Evolutionary conservation across 305 asterid genomes (phyloP).

Genomic region (Ilex paraguariensis): DNA sequence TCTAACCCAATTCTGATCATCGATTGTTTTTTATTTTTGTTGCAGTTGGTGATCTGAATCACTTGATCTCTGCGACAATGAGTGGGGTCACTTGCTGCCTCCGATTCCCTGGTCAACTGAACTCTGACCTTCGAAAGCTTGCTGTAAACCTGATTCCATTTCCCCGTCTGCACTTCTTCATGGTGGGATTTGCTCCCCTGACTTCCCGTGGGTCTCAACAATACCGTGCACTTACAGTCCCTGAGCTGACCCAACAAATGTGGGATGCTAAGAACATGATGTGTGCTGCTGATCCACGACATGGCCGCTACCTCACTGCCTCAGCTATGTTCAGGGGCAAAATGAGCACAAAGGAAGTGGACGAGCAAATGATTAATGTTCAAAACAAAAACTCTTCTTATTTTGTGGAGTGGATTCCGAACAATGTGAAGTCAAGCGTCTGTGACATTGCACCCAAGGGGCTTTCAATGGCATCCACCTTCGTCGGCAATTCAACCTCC

Average conservation of each 20-base stretch:
- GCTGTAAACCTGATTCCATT: too few species aligned
- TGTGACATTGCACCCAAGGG: slow-evolving; percentile 24
- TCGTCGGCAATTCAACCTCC: slow-evolving; percentile 18
- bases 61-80: slow-evolving; percentile 25
- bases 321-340: too few species aligned
- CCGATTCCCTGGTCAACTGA: slow-evolving; percentile 25
- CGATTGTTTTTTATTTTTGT: background rate
- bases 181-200: too few species aligned
- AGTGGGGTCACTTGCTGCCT: slow-evolving; percentile 27
- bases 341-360: too few species aligned
- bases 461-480: slow-evolving; percentile 26
- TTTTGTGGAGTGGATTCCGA: slow-evolving; percentile 4
- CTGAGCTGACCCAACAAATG: too few species aligned
- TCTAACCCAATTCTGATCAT: too few species aligned
- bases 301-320: too few species aligned
- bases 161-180: too few species aligned
- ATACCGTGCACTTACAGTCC: too few species aligned
- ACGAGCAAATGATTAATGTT: slow-evolving; percentile 3
- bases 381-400: slow-evolving; percentile 21
- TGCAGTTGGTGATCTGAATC: slow-evolving; percentile 23
- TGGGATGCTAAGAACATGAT: too few species aligned
- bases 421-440: slow-evolving; percentile 24
- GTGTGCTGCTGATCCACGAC: too few species aligned
- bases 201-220: too few species aligned
- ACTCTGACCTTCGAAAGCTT: slow-evolving; percentile 15